Base-by-base conservation (phyloP, 1,284 basidiomycete species). In the Taiwanofungus camphoratus region DNA sequence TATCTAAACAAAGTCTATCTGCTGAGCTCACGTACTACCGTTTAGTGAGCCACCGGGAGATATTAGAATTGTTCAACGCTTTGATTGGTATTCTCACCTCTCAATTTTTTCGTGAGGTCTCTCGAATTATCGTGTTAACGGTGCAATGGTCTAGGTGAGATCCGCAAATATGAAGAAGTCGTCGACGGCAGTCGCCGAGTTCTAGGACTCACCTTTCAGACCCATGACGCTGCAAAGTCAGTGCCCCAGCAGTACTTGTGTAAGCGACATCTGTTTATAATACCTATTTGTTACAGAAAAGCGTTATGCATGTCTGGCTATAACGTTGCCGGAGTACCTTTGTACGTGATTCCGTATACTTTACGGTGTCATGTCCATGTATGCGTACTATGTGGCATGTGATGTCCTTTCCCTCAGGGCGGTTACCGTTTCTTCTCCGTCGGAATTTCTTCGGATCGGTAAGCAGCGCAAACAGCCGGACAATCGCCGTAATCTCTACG, bases 401-500 rank as follows among this genome's bases (percentile, higher is more conserved):
- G 35, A 55, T 55, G 55, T 54, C 50, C 48, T 45, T 42, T 48
- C 11, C 13, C n/a, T 23, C 49, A 77, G 77, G 52, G 62, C 50
- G 57, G 64, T 57, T 47, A 57, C 58, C 6, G 44, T 50, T 9
- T 43, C 48, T 20, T 42, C 37, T 13, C 35, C 49, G 8, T 42
- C 52, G 33, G 57, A 57, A 22, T 41, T 47, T 39, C 47, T 51
- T 36, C 57, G 55, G 26, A 26, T 39, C 26, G 21, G 40, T 4
- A 52, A 50, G 26, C 49, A 53, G n/a, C 45, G 42, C 44, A 68
- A 59, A 22, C 66, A 65, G 7, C 48, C 62, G 24, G 84, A 87
- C 52, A 56, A 61, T 44, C 82, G 86, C 39, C 74, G 85, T 45
- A 88, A 88, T 57, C 74, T 88, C 35, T 88, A 88, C 52, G 85